Percentiles rank a stretch among this genome's conserved stretches.
phyloP scores from a whole-genome alignment of 2,329 filamentous ascomycete species.

The Botrytis tulipae region DNA sequence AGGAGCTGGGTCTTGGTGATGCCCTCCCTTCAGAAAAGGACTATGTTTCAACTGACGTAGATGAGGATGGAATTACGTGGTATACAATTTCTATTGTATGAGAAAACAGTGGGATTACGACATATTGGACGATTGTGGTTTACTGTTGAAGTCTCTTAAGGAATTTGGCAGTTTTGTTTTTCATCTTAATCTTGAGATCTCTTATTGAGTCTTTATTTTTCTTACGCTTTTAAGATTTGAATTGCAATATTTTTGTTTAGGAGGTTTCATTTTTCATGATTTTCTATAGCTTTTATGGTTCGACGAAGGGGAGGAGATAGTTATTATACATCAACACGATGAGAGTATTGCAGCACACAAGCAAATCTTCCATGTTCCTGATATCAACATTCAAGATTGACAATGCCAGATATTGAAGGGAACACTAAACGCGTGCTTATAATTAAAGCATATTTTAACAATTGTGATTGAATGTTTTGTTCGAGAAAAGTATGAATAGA shows the following conservation, averaged over 20 bases:
- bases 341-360: not conserved
- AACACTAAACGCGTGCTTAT: no score
- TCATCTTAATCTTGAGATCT: not conserved
- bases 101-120: not conserved
- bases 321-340: rapidly evolving
- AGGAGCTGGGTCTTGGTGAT: not conserved
- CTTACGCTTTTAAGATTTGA: rapidly evolving
- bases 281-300: not conserved
- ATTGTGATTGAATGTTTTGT: no score
- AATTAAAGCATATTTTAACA: no score
- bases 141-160: not conserved
- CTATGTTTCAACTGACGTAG: not conserved
- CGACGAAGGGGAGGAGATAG: not conserved
- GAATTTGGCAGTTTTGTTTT: not conserved
- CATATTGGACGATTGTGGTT: not conserved
- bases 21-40: not conserved
- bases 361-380: not conserved
- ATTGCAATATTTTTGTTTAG: rapidly evolving
- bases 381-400: not conserved
- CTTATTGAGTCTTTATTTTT: rapidly evolving
- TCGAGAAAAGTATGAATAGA: not conserved
- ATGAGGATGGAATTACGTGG: not conserved
- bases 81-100: not conserved
- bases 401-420: not conserved
- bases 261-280: not conserved